Evolutionary conservation across 352 stramenopile genomes (phyloP).

Genomic region (Phytopythium oedochilum): DNA sequence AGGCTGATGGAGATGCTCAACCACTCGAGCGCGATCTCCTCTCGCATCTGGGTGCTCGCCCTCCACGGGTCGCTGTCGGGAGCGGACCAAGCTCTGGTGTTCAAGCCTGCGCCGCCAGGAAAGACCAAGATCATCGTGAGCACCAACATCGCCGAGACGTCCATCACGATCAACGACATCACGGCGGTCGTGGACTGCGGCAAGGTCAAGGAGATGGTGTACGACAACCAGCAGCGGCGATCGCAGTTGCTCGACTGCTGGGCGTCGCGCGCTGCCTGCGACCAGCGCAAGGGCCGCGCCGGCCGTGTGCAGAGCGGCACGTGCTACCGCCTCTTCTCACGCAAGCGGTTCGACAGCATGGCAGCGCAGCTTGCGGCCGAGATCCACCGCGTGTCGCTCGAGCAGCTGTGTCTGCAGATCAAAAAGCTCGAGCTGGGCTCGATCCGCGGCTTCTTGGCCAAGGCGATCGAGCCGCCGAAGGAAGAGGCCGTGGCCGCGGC

Average conservation of each 20-base stretch:
- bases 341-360: conserved; percentile 54
- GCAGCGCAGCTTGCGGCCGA: conserved; percentile 74
- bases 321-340: conserved; percentile 78
- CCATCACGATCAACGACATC: conserved; percentile 88
- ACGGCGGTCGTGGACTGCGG: conserved; percentile 83
- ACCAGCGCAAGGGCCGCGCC: conserved; percentile 81
- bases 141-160: conserved; percentile 89
- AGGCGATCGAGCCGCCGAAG: conserved; percentile 91
- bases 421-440: conserved; percentile 77
- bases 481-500: conserved; percentile 88
- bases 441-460: conserved; percentile 67
- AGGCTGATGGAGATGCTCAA: conserved; percentile 67
- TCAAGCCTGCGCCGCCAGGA: conserved; percentile 46
- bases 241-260: conserved; percentile 82
- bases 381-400: conserved; percentile 84
- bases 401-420: conserved; percentile 85
- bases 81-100: conserved; percentile 69
- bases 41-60: conserved; percentile 57
- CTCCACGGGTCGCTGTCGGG: conserved; percentile 76
- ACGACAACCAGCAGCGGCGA: conserved; percentile 58
- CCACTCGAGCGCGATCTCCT: conserved; percentile 16
- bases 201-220: conserved; percentile 89
- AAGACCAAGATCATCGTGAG: conserved; percentile 86
- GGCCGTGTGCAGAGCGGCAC: conserved; percentile 74
- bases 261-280: conserved; percentile 72